Base-by-base conservation (phyloP, 1,139 yeast genomes). In the Yamadazyma aaseri region DNA sequence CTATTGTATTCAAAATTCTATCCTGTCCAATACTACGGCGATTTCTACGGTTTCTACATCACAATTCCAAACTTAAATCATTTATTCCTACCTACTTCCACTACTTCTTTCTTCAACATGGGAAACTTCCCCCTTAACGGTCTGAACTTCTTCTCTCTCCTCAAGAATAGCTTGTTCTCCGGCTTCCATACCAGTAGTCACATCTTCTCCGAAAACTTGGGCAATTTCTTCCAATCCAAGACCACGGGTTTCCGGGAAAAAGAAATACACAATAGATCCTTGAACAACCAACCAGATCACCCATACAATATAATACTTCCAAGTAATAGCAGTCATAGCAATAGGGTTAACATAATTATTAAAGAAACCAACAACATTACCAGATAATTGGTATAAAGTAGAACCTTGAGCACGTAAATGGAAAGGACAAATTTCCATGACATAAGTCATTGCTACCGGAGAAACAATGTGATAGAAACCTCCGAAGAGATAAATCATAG, bases 251-350 rank as follows among this genome's bases (percentile, higher is more conserved):
- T 69, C 73, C 16, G 69, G 68, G 41, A 57, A 60, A 38, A 58
- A 50, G 52, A 67, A 58, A 42, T 51, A 58, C 17, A 56, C 61
- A 14, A 59, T 44, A 13, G 46, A 32, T 26, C 54, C 40, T 36
- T 61, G 66, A 27, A 53, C 59, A 3, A 49, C 56, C 28, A 62
- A 40, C 26, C 60, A 45, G 44, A 61, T 55, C 35, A 64, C 49
- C 49, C 45, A 71, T 6, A 73, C 73, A 39, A 72, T 68, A 50
- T 73, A 73, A 55, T 71, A 73, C 46, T 64, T 70, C 77, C 78
- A 73, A 26, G 58, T 58, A 39, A 73, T 65, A 15, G 63, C 63
- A 31, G 60, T 71, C 71, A 73, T 63, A 17, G 76, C 79, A 49
- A 73, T 65, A 3, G 77, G 69, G 46, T 71, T 71, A 34, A 70